Base-by-base conservation (phyloP, 2,329 filamentous ascomycete genomes). In the Simplicillium sp. region DNA sequence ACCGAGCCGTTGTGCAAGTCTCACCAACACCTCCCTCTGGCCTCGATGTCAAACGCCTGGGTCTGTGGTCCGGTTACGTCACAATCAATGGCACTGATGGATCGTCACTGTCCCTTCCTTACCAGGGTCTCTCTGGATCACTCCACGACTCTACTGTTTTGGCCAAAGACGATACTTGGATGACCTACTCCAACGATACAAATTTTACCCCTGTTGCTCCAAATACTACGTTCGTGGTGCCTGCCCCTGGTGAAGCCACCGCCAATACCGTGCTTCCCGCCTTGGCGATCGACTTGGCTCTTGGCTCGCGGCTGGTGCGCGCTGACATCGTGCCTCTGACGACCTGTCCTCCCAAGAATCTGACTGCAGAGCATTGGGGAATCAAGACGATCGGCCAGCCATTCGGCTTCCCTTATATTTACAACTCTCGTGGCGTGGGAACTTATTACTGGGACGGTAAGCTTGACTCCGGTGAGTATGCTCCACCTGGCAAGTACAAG, bases 31-130 rank as follows among this genome's bases (percentile, higher is more conserved):
- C 61, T 1, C 65, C 64, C 2, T 45, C 42, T 49, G 48, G 54
- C 2, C 48, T 66, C 1, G 52, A 64, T 31, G 47, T 54, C 11
- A 53, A 50, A 1, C 60, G 60, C 17, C 51, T 69, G 1, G 61
- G 64, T 3, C 52, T 68, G 2, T 70, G 64, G 53, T 64, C 61
- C 5, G 66, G 66, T 4, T 68, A 59, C 46, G 54, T 70, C 29
- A 48, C 58, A 13, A 54, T 69, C 39, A 65, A 63, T 39, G 59
- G 64, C 17, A 60, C 59, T 9, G 62, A 66, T 28, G 61, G 60
- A 11, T 49, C 54, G 15, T 52, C 54, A 2, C 50, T 67, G 9
- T 58, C 57, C 2, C 49, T 70, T 5, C 65, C 66, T 0, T 69
- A 70, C 48, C 55, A 64, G 40, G 66, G 66, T 2, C 48, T 65